Conservation (phyloP, 768 basidiomycete genomes). For the Suillus sp. region DNA sequence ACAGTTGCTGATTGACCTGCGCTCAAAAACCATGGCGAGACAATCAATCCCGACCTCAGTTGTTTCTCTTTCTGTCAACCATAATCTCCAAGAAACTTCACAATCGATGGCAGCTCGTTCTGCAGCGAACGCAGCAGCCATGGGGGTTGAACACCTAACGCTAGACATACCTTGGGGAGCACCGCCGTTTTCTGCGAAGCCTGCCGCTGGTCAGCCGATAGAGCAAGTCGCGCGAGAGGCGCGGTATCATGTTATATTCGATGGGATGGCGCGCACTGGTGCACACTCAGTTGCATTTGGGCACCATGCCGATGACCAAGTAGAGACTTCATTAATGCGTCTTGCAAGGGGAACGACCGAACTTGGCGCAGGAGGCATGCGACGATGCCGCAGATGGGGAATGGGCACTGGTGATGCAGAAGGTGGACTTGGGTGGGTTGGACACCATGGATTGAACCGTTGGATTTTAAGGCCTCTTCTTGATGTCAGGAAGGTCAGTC, state of each 20-base stretch:
- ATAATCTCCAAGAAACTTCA: constrained; percentile 66
- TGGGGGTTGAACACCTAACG: constrained; percentile 50
- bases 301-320: constrained; percentile 83
- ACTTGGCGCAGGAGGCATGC: constrained; percentile 70
- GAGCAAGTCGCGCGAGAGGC: constrained; percentile 62
- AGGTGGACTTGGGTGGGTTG: constrained; percentile 42
- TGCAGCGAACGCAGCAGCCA: constrained; percentile 39
- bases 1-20: constrained; percentile 36
- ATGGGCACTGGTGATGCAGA: constrained; percentile 56
- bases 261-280: constrained; percentile 42
- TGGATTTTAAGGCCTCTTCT: constrained; percentile 79
- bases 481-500: constrained; percentile 62
- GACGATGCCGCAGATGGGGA: constrained; percentile 67
- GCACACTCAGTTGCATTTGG: constrained; percentile 58
- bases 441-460: constrained; percentile 57
- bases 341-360: constrained; percentile 56
- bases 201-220: constrained; percentile 41
- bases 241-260: constrained; percentile 55
- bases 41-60: constrained; percentile 32
- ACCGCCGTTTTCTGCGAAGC: constrained; percentile 51
- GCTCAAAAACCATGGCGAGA: constrained; percentile 18
- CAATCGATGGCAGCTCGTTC: constrained; percentile 55
- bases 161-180: constrained; percentile 59
- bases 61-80: constrained; percentile 67
- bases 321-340: constrained; percentile 80